Conservation (phyloP, 306 rosid species). For the Sphenostylis stenocarpa region DNA sequence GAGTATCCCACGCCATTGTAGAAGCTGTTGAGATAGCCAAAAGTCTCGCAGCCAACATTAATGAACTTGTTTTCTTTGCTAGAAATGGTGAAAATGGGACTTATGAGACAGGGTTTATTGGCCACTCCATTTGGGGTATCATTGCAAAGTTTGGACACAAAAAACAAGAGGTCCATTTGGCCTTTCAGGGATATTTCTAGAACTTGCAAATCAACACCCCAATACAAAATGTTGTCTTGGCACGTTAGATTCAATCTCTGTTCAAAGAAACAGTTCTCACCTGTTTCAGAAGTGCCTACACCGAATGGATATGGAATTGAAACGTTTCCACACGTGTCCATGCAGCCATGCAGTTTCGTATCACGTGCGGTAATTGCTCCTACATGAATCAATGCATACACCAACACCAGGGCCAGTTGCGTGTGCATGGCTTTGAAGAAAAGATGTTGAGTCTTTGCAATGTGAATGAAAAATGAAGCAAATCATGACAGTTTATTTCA, state of each 20-base stretch:
- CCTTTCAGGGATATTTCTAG: neutral
- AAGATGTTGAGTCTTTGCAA: neutral
- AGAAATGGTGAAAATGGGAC: conserved; percentile 13
- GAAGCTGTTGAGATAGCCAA: neutral
- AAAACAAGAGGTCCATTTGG: neutral
- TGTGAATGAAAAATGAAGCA: neutral
- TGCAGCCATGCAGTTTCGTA: neutral
- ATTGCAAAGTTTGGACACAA: neutral
- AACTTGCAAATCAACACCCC: neutral
- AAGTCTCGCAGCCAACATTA: conserved; percentile 23
- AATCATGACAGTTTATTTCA: neutral
- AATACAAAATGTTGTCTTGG: neutral
- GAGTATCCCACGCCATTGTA: neutral
- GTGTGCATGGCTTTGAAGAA: neutral
- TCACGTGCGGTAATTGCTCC: neutral
- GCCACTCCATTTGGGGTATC: neutral
- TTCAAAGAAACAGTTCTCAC: conserved; percentile 8
- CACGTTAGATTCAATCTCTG: neutral
- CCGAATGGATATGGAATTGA: conserved; percentile 30
- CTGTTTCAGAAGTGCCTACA: neutral
- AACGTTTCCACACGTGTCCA: neutral
- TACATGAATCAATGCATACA: neutral
- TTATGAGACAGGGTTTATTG: neutral
- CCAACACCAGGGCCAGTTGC: neutral
- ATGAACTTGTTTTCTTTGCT: conserved; percentile 9